phyloP scores from a whole-genome alignment of 2,329 filamentous ascomycete genomes.

The Curvularia lunata region DNA sequence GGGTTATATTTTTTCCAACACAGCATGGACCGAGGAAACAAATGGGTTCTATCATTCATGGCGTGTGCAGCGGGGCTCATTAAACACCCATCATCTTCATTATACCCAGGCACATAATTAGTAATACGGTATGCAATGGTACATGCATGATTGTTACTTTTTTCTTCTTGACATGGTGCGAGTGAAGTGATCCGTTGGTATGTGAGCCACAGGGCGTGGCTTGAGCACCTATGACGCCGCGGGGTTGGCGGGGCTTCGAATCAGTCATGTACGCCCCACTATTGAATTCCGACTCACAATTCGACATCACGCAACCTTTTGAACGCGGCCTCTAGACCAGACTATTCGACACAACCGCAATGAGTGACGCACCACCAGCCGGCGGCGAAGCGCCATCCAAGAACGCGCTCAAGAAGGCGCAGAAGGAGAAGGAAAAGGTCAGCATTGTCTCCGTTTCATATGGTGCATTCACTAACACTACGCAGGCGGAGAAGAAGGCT shows the following conservation, averaged over 20 bases:
- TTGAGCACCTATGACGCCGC: constrained; percentile 24
- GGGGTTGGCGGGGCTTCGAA: constrained; percentile 26
- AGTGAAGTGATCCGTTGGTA: not conserved
- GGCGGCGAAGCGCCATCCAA: constrained; percentile 45
- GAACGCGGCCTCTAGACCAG: constrained; percentile 1
- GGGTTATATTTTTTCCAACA: not conserved
- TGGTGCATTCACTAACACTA: constrained; percentile 18
- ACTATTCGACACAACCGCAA: constrained; percentile 20
- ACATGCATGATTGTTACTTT: not conserved
- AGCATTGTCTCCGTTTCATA: not conserved
- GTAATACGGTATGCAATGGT: constrained; percentile 6
- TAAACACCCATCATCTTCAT: constrained; percentile 5
- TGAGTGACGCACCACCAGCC: constrained; percentile 41
- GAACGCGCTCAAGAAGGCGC: constrained; percentile 52
- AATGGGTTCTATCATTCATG: constrained; percentile 2
- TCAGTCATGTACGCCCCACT: constrained; percentile 25
- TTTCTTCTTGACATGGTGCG: not conserved
- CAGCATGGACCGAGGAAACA: not conserved
- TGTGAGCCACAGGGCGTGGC: not conserved
- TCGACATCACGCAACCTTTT: constrained; percentile 5
- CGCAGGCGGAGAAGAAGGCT: constrained; percentile 51
- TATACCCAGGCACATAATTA: constrained; percentile 17
- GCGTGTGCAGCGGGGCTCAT: constrained; percentile 9
- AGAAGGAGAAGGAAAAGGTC: constrained; percentile 53
- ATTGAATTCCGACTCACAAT: constrained; percentile 16